Evolutionary conservation across 352 stramenopile genomes (phyloP).

Genomic region (Globisporangium nagaii): DNA sequence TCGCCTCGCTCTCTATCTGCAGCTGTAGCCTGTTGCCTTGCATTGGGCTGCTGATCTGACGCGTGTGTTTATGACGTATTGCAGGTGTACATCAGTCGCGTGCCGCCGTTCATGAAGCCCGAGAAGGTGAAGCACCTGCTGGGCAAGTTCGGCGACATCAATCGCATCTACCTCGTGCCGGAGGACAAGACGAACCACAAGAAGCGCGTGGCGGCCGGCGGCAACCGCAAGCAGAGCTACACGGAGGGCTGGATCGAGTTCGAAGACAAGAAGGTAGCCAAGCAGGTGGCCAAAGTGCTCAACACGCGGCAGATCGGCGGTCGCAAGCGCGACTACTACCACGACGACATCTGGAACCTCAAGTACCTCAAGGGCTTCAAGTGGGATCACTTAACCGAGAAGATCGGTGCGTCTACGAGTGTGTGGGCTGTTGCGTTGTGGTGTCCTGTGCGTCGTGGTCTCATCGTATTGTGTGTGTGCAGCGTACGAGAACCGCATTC

Average conservation of each 20-base stretch:
- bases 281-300: constrained; percentile 88
- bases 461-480: neutral
- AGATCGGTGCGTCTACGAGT: constrained; percentile 83
- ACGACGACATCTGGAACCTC: constrained; percentile 98
- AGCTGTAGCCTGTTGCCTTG: neutral
- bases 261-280: constrained; percentile 95
- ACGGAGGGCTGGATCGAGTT: constrained; percentile 99
- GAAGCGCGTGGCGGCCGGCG: constrained; percentile 83
- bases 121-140: constrained; percentile 94
- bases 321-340: constrained; percentile 95
- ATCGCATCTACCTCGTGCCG: constrained; percentile 95
- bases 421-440: neutral
- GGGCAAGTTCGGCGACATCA: constrained; percentile 89
- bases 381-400: constrained; percentile 98
- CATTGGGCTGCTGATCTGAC: neutral
- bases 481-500: constrained; percentile 84
- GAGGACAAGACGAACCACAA: constrained; percentile 93
- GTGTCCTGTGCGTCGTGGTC: too few relatives aligned
- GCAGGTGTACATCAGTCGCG: constrained; percentile 91
- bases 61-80: neutral
- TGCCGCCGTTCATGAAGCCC: constrained; percentile 96
- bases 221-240: constrained; percentile 88
- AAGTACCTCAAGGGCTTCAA: constrained; percentile 99
- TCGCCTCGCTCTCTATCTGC: too few relatives aligned
- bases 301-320: constrained; percentile 92